Evolutionary conservation across 2,329 filamentous ascomycete species (phyloP), one percentile per base, ranked within the genome.

Genomic region (Neofusicoccum parvum): DNA sequence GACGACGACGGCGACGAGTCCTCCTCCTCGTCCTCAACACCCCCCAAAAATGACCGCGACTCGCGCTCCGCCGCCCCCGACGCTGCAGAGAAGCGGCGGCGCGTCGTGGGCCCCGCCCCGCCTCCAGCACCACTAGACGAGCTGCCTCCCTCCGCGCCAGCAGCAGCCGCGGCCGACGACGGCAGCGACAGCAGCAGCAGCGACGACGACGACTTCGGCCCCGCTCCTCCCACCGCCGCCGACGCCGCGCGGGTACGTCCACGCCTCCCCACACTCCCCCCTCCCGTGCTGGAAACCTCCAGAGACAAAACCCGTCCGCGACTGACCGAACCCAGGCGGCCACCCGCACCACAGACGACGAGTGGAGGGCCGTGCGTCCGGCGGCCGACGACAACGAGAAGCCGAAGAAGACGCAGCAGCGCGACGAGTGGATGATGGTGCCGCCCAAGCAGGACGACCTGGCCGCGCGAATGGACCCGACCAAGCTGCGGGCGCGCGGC

Each of bases 401-500:
- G 9, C 67, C 72, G 10, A 75, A 76, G 67, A 83, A 85, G 56
- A 82, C 85, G 5, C 85, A 90, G 5, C 85, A 90, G 74, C 89
- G 94, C 71, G 94, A 96, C 80, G 89, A 92, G 45, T 84, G 82
- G 82, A 84, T 84, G 82, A 83, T 78, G 53, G 75, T 83, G 71
- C 81, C 82, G 6, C 82, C 82, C 0, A 79, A 80, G 17, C 78
- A 81, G 69, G 82, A 84, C 71, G 82, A 81, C 58, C 75, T 84
- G 11, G 78, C 80, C 74, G 86, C 86, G 69, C 80, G 91, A 76
- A 81, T 91, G 70, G 94, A 97, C 78, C 92, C 94, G 0, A 94
- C 92, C 4, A 94, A 94, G 77, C 82, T 94, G 67, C 88, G 90
- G 71, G 89, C 88, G 68, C 89, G 92, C 67, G 93, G 92, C 70